Percentiles rank a stretch among this genome's conserved stretches.
These are phyloP conservation scores for Rhodamnia argentea DNA, from an alignment of 345 rosid species.

Conservation along the genomic window DNA sequence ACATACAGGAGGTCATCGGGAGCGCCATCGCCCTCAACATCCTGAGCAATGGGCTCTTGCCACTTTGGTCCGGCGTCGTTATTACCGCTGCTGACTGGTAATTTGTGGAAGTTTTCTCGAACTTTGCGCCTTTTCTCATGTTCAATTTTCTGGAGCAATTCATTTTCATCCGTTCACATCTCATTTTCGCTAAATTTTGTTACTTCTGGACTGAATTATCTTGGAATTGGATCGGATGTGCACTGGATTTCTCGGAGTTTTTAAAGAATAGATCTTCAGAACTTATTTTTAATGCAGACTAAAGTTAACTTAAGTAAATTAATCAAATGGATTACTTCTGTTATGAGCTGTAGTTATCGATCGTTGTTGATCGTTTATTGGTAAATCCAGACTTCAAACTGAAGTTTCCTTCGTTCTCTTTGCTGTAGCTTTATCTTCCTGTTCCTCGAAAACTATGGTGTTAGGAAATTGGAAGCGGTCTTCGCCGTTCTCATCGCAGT, in stretches of 20 bases:
- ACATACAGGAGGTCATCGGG: conserved; percentile 41
- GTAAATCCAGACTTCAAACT: background rate
- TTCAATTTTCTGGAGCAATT: background rate
- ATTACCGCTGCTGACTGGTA: conserved; percentile 17
- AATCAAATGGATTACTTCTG: background rate
- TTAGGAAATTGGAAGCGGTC: conserved; percentile 35
- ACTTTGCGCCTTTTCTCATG: background rate
- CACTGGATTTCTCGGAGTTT: background rate
- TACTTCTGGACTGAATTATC: background rate
- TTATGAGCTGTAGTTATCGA: background rate
- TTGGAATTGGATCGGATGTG: background rate
- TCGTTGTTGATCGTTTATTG: background rate
- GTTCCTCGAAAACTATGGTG: conserved; percentile 37
- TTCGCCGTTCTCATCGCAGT: conserved; percentile 25
- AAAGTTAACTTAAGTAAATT: background rate
- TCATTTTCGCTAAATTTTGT: background rate
- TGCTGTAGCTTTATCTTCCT: conserved; percentile 24
- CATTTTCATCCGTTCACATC: background rate
- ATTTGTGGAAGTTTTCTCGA: background rate
- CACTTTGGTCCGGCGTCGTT: conserved; percentile 17
- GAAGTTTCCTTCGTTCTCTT: background rate
- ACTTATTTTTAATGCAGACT: background rate
- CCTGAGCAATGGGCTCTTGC: conserved; percentile 11
- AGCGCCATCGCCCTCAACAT: conserved; percentile 30
- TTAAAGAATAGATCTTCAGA: background rate